Evolutionary conservation across 2,329 filamentous ascomycete genomes (phyloP).

Genomic region (Rhinocladiella similis): DNA sequence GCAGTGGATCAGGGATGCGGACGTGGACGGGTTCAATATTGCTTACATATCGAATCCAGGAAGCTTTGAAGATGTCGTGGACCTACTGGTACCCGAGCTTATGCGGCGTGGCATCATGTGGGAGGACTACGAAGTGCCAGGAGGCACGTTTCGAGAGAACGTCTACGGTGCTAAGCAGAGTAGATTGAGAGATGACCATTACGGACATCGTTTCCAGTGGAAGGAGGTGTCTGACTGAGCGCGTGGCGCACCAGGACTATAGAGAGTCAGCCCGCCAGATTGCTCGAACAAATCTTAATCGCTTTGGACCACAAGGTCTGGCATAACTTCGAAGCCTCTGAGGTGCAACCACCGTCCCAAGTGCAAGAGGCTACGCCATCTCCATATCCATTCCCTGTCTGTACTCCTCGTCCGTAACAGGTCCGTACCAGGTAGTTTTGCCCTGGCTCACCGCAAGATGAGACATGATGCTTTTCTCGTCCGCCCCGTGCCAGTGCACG

Average conservation of each 20-base stretch:
- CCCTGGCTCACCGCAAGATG: neutral
- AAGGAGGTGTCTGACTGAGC: no score
- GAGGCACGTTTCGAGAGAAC: constrained; percentile 42
- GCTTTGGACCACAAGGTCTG: no score
- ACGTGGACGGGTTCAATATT: constrained; percentile 72
- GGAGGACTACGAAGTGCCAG: constrained; percentile 27
- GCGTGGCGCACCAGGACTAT: no score
- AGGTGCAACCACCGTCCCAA: no score
- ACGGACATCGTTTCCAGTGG: neutral
- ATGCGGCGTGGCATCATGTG: constrained; percentile 40
- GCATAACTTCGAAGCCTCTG: no score
- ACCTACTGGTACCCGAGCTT: constrained; percentile 66
- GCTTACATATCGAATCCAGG: constrained; percentile 67
- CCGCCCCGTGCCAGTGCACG: neutral
- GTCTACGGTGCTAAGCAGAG: constrained; percentile 32
- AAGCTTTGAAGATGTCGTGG: constrained; percentile 67
- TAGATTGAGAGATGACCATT: neutral
- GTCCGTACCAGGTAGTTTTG: neutral
- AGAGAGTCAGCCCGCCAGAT: no score
- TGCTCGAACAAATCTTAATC: no score
- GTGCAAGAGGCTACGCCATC: no score
- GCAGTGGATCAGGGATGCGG: constrained; percentile 65
- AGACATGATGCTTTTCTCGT: neutral
- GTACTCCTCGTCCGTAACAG: no score
- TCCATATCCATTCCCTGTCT: no score